Base-by-base conservation (phyloP, 306 rosid genomes). In the Lathyrus sativus region DNA sequence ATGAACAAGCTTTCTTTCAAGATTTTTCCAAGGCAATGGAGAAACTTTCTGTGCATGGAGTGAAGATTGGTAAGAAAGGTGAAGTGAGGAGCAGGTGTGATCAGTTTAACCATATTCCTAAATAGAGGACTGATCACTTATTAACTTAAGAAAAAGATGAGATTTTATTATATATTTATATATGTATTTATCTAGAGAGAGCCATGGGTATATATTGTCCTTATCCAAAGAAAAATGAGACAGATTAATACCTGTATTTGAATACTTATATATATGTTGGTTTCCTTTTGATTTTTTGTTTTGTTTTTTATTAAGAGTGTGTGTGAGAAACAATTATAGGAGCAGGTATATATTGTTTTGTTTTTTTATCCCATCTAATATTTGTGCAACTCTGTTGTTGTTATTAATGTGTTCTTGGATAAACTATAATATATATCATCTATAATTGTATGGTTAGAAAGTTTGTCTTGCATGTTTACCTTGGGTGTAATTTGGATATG, bases 11-110 rank as follows among this genome's bases (percentile, higher is more conserved):
- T 8, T 82, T 83, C 55, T 87, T 85, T 12, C 7, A 31, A 0
- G 92, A 82, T 9, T 85, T 87, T 45, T 67, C 77, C 0, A 41
- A 0, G 5, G 83, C 86, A 0, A 82, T 82, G 78, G 75, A 61
- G 81, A 87, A 82, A 68, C 38, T 87, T 11, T 68, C 82, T 39
- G 33, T 71, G 1, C 5, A 38, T 13, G 51, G 73, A 0, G 82
- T 85, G 0, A 85, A 82, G 81, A 76, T 66, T 1, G 92, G 86
- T 9, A 44, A 44, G 0, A 1, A 51, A 5, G 85, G 85, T 12
- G 85, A 81, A 15, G 65, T 81, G 5, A 81, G 85, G 68, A 55
- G 15, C 22, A 77, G 85, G 74, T 81, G 85, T 74, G 85, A 81
- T 18, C 85, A 65, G 41, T 81, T 81, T 77, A 81, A 81, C 58